phyloP scores from a whole-genome alignment of 2,329 filamentous ascomycete genomes.

The Cladosporium sp. region DNA sequence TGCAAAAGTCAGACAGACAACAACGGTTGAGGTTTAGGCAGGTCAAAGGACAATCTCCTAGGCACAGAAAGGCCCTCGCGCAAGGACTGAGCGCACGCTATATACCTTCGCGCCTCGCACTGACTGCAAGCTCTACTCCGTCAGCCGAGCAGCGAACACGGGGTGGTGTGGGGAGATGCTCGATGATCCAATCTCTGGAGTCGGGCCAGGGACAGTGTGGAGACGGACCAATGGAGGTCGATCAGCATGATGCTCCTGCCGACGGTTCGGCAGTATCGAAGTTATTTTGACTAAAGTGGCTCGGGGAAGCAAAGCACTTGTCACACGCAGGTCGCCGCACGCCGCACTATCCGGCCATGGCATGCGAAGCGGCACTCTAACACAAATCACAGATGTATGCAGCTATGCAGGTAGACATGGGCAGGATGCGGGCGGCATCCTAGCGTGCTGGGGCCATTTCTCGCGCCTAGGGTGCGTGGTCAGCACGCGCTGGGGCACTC shows the following conservation, averaged over 20 bases:
- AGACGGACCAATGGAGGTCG: constrained; percentile 18
- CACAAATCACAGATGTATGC: background rate
- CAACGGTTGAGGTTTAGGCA: constrained; percentile 6
- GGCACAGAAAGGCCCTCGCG: constrained; percentile 4
- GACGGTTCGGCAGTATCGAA: constrained; percentile 10
- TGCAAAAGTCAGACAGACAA: constrained; percentile 11
- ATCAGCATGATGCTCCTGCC: constrained; percentile 7
- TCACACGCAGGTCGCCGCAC: background rate
- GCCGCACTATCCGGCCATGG: constrained; percentile 1
- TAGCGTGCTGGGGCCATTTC: constrained; percentile 1
- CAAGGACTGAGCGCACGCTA: constrained; percentile 1
- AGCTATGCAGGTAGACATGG: background rate
- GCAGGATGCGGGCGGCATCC: background rate
- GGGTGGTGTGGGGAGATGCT: constrained; percentile 12
- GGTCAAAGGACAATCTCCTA: background rate
- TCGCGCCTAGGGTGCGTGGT: background rate
- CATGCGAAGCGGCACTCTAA: background rate
- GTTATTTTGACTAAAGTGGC: constrained; percentile 5
- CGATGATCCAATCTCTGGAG: background rate
- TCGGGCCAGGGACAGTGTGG: constrained; percentile 5
- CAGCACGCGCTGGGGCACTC: background rate
- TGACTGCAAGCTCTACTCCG: constrained; percentile 8
- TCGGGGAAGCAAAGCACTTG: background rate
- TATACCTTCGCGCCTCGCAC: constrained; percentile 13
- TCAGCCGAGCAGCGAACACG: constrained; percentile 11